phyloP scores from a whole-genome alignment of 768 basidiomycete genomes.

The Phaeotremella fagi region DNA sequence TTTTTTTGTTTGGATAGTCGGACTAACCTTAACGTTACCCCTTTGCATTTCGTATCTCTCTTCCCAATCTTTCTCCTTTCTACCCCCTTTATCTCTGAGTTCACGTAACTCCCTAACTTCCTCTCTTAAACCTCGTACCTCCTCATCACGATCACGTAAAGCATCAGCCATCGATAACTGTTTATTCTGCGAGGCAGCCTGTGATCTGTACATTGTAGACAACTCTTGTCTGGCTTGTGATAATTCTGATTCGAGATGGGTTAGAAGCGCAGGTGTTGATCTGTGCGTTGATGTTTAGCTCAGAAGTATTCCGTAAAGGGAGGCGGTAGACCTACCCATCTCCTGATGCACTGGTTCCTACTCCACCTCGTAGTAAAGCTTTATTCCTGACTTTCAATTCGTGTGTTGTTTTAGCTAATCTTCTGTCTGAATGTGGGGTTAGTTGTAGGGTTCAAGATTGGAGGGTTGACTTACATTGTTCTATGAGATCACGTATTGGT shows the following conservation, averaged over 20 bases:
- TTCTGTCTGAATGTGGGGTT: conserved; percentile 59
- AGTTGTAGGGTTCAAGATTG: background rate
- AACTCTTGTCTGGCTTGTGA: conserved; percentile 86
- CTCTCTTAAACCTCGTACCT: conserved; percentile 74
- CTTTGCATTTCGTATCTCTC: conserved; percentile 63
- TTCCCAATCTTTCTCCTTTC: conserved; percentile 72
- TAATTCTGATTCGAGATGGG: conserved; percentile 89
- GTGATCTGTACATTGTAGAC: conserved; percentile 90
- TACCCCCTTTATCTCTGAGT: conserved; percentile 65
- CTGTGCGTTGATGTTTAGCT: background rate
- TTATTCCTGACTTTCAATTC: conserved; percentile 88
- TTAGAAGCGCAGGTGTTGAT: conserved; percentile 64
- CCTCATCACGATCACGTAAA: conserved; percentile 85
- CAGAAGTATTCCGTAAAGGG: background rate
- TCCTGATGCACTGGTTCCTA: conserved; percentile 16
- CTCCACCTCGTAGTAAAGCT: conserved; percentile 77
- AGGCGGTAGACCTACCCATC: conserved; percentile 37
- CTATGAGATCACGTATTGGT: conserved; percentile 76
- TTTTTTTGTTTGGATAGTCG: no score
- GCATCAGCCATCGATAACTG: conserved; percentile 95
- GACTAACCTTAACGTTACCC: conserved; percentile 73
- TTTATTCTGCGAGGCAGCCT: conserved; percentile 75
- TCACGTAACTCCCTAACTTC: conserved; percentile 70
- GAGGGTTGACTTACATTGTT: conserved; percentile 68
- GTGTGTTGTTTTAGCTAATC: conserved; percentile 86